These are phyloP conservation scores for Fusarium neocosmosporiellum DNA, from an alignment of 2,329 filamentous ascomycete species.

Conservation along the genomic window DNA sequence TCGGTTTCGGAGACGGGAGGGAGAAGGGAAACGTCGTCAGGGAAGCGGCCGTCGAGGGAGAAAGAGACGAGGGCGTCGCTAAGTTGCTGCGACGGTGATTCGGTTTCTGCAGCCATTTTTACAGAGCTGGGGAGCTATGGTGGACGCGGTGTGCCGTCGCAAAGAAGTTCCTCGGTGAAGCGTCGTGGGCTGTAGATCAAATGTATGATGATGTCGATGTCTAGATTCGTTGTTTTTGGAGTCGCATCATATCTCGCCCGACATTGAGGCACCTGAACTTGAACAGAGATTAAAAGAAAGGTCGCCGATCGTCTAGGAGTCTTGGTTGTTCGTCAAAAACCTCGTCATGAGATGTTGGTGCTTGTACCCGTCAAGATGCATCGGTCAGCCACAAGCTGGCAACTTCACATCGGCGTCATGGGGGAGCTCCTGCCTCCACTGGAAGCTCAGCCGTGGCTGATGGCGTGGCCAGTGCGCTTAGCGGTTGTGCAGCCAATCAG, in stretches of 20 bases:
- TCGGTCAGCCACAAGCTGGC: conserved; percentile 40
- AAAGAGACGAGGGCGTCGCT: conserved; percentile 56
- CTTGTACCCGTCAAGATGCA: conserved; percentile 28
- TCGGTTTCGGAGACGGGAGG: conserved; percentile 52
- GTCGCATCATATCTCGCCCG: background rate
- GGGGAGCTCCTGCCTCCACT: conserved; percentile 20
- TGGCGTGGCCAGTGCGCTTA: conserved; percentile 27
- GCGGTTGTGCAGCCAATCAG: conserved; percentile 39
- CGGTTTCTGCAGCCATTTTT: conserved; percentile 47
- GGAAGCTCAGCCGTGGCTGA: conserved; percentile 18
- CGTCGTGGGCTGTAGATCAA: background rate
- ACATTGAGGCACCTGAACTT: background rate
- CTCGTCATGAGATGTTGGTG: conserved; percentile 27
- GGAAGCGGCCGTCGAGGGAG: conserved; percentile 54
- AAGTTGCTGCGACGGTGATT: conserved; percentile 44
- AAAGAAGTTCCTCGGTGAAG: conserved; percentile 11
- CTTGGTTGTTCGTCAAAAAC: background rate
- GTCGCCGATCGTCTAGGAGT: background rate
- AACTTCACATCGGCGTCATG: conserved; percentile 36
- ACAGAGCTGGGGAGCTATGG: background rate
- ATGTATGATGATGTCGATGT: background rate
- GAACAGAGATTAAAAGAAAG: background rate
- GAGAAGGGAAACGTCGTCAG: conserved; percentile 52
- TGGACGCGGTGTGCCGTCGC: background rate
- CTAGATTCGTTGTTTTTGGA: background rate